Percentiles rank a stretch among this genome's conserved stretches.
Conservation (phyloP, 2,329 filamentous ascomycete species). For the Ophiosphaerella herpotricha region DNA sequence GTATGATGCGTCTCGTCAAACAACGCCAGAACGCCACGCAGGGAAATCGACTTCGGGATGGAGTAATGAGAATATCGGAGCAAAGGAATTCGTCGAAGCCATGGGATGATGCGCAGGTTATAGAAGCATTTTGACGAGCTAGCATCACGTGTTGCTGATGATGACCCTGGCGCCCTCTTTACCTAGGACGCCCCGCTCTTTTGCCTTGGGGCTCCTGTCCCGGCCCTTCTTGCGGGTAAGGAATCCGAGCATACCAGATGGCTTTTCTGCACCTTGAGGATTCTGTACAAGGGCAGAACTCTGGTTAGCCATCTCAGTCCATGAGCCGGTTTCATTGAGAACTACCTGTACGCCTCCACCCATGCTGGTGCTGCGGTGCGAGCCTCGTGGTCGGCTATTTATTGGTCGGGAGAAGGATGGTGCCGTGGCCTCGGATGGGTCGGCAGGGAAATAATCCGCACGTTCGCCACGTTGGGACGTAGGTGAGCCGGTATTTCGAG, state of each 20-base stretch:
- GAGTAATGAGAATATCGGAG: constrained; percentile 16
- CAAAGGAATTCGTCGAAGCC: constrained; percentile 36
- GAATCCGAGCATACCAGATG: constrained; percentile 89
- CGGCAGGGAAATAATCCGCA: constrained; percentile 41
- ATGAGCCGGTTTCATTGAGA: constrained; percentile 84
- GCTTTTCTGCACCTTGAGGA: constrained; percentile 47
- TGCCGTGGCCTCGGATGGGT: constrained; percentile 31
- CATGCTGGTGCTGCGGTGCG: constrained; percentile 73
- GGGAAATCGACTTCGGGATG: constrained; percentile 23
- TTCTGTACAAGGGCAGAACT: constrained; percentile 69
- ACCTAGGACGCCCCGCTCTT: constrained; percentile 88
- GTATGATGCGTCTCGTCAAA: constrained; percentile 18
- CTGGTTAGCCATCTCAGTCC: constrained; percentile 87
- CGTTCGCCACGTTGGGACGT: constrained; percentile 42
- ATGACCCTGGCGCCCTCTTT: constrained; percentile 84
- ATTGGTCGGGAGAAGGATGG: constrained; percentile 47
- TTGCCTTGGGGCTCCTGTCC: constrained; percentile 90
- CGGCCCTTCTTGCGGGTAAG: constrained; percentile 86
- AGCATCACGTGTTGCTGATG: constrained; percentile 48
- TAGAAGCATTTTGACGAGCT: neutral
- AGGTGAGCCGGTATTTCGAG: constrained; percentile 32
- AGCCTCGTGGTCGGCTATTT: constrained; percentile 58
- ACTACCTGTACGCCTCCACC: constrained; percentile 89
- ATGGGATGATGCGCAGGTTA: constrained; percentile 9
- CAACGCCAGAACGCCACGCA: constrained; percentile 35